Percentiles rank a stretch among this genome's conserved stretches.
Conservation (phyloP, 1,284 basidiomycete genomes). For the Stereum hirsutum region DNA sequence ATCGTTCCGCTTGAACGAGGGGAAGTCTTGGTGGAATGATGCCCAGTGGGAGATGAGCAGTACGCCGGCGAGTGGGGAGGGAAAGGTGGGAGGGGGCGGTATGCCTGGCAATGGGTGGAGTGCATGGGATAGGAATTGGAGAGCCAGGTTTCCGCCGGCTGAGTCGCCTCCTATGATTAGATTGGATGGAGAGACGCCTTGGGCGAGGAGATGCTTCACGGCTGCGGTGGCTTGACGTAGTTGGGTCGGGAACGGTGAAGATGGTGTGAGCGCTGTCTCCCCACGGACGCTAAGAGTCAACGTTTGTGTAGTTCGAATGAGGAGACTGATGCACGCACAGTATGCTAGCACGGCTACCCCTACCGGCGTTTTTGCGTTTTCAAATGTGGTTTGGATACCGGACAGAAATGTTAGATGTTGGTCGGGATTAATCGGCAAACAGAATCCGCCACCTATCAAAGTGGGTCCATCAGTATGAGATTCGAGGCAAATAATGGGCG, state of each 20-base stretch:
- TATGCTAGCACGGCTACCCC: slow-evolving; percentile 6
- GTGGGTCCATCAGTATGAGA: background rate
- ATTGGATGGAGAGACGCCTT: slow-evolving; percentile 12
- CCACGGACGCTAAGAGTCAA: too few species aligned
- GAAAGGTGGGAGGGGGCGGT: slow-evolving; percentile 9
- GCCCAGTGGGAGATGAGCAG: slow-evolving; percentile 27
- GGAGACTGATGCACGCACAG: slow-evolving; percentile 7
- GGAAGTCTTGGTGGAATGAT: slow-evolving; percentile 9
- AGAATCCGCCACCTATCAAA: slow-evolving; percentile 7
- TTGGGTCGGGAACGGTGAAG: slow-evolving; percentile 13
- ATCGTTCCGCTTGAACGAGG: background rate
- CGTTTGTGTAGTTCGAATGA: too few species aligned
- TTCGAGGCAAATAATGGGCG: background rate
- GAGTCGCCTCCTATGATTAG: slow-evolving; percentile 23
- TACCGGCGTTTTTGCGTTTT: background rate
- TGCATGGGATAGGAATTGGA: slow-evolving; percentile 22
- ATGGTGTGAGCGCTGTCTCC: slow-evolving; percentile 10
- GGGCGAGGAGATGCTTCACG: slow-evolving; percentile 10
- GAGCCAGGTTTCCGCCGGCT: slow-evolving; percentile 25
- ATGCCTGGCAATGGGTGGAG: slow-evolving; percentile 21
- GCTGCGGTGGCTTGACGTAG: slow-evolving; percentile 13
- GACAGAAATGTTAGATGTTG: slow-evolving; percentile 3
- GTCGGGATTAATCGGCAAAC: background rate
- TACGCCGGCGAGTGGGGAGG: slow-evolving; percentile 16
- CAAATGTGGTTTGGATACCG: background rate